Evolutionary conservation across 75 land plant genomes (phyloP), one percentile per base, ranked within the genome.

Genomic region (Isoetes taiwanensis): DNA sequence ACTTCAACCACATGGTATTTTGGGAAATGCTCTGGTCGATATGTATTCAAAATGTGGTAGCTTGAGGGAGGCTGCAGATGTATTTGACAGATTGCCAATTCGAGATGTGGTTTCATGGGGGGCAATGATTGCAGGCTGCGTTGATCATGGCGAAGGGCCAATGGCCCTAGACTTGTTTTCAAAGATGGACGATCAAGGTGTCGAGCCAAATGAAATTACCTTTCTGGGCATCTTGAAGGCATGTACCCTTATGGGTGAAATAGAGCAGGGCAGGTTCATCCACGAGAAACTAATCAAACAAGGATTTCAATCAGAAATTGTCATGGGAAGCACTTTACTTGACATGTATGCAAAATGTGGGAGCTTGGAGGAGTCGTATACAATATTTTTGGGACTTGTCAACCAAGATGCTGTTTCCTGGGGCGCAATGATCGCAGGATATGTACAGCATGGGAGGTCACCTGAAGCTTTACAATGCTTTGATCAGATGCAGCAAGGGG

Each of bases 21-120:
- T 61, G 61, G 62, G 16, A 30, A 61, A 24, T 56, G 41, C 68
- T 43, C 23, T 66, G 14, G 37, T 66, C 41, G 34, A 31, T 20
- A 66, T 66, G 68, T 66, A 78, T 75, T 61, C 74, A 16, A 82
- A 78, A 48, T 84, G 89, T 59, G 78, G 81, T 43, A 57, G 68
- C 21, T 61, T 81, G 1, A 56, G 64, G 14, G 64, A 30, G 52
- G 64, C 79, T 23, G 59, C 68, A 41, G 57, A 63, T 34, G 40
- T 72, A 31, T 84, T 84, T 56, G 42, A 66, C 32, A 50, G 52
- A n/a, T 64, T 67, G 64, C 50, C 32, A 24, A 75, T 66, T 38
- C 74, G 56, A 34, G 78, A 81, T 58, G 64, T 66, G 28, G 39
- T 72, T 12, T 60, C 68, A 11, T 84, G 81, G 78, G 77, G 74